Conservation (phyloP, 2,329 filamentous ascomycete species). For the Alternaria longipes region DNA sequence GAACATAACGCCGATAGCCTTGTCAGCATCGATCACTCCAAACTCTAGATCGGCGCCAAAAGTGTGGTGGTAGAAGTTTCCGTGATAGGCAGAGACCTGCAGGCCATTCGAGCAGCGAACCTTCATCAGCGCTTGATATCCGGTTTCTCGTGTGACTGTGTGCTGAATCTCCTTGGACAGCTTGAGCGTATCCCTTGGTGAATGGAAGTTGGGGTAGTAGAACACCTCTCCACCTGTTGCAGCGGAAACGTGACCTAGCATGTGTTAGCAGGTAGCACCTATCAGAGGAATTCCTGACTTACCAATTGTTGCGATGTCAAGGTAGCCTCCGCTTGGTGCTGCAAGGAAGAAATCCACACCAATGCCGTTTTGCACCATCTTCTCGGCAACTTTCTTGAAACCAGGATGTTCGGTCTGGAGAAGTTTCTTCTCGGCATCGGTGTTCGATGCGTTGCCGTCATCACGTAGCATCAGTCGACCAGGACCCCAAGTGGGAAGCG, state of each 20-base stretch:
- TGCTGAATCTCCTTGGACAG: conserved; percentile 86
- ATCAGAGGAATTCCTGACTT: conserved; percentile 36
- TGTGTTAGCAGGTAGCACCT: conserved; percentile 8
- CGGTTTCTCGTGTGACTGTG: conserved; percentile 86
- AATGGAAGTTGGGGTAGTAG: conserved; percentile 96
- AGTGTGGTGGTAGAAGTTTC: conserved; percentile 94
- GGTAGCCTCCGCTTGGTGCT: conserved; percentile 86
- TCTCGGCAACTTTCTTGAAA: conserved; percentile 86
- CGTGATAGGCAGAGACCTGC: conserved; percentile 92
- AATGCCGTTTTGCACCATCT: conserved; percentile 86
- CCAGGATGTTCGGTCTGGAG: conserved; percentile 88
- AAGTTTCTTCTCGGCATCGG: conserved; percentile 90
- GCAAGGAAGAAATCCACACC: conserved; percentile 96
- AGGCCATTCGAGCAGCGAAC: conserved; percentile 96
- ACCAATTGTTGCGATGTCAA: conserved; percentile 93
- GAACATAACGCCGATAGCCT: conserved; percentile 90
- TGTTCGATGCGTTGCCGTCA: conserved; percentile 76
- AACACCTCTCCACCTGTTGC: conserved; percentile 95
- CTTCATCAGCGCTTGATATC: conserved; percentile 97
- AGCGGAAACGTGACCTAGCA: conserved; percentile 78
- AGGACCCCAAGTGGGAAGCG: conserved; percentile 91
- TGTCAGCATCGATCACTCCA: conserved; percentile 90
- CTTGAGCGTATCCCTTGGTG: conserved; percentile 83
- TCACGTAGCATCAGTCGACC: conserved; percentile 86
- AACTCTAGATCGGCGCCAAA: conserved; percentile 96